Conservation (phyloP, 108 stramenopile genomes). For the Nitzschia sp. region DNA sequence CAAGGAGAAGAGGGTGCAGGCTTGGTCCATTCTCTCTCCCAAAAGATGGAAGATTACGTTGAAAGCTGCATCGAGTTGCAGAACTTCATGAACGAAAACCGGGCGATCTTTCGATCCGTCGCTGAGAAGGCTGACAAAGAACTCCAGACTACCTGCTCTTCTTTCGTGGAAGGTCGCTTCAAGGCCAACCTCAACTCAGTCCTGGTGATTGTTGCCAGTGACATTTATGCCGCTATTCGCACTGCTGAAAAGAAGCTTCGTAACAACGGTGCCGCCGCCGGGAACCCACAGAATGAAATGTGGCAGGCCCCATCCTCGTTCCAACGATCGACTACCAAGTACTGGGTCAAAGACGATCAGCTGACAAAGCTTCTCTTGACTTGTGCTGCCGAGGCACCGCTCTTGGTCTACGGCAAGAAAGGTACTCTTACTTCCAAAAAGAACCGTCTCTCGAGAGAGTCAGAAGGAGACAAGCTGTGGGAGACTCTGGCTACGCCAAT, state of each 20-base stretch:
- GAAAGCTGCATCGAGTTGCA: neutral
- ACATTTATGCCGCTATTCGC: conserved; percentile 16
- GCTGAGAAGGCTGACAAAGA: neutral
- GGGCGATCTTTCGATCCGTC: too few species aligned
- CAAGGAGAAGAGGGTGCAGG: neutral
- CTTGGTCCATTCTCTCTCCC: neutral
- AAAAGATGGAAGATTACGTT: neutral
- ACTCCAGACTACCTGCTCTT: neutral
- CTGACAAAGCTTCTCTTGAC: conserved; percentile 28
- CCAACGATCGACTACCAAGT: conserved; percentile 37
- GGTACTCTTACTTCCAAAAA: neutral
- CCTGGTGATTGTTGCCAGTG: conserved; percentile 21
- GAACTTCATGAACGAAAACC: too few species aligned
- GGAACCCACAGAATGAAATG: neutral
- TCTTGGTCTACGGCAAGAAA: conserved; percentile 37
- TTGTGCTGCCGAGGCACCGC: conserved; percentile 26
- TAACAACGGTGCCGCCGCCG: neutral
- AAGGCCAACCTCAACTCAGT: neutral
- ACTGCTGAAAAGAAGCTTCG: conserved; percentile 20
- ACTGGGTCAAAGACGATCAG: conserved; percentile 35
- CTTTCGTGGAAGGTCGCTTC: neutral
- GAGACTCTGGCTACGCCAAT: conserved; percentile 28
- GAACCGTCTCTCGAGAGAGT: neutral
- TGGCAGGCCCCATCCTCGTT: conserved; percentile 8
- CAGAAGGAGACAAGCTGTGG: conserved; percentile 30